These are phyloP conservation scores for Meira nashicola DNA, from an alignment of 1,284 basidiomycete genomes.

Conservation along the genomic window DNA sequence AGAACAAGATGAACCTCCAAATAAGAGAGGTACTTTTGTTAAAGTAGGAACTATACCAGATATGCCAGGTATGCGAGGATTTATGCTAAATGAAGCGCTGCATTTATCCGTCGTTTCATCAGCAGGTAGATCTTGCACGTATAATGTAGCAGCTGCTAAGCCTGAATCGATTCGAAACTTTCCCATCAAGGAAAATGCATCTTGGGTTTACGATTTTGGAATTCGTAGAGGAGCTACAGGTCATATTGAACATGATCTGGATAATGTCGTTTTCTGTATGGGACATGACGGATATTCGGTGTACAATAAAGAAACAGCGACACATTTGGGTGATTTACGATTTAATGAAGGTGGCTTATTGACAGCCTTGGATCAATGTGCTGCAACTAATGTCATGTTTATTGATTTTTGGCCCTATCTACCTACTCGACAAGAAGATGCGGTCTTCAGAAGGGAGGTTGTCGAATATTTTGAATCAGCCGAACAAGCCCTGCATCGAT, in stretches of 20 bases:
- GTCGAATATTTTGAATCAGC: too few species aligned
- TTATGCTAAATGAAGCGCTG: constrained; percentile 4
- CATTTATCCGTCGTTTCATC: constrained; percentile 8
- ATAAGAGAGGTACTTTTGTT: constrained; percentile 1
- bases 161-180: background rate
- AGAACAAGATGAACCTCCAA: background rate
- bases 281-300: constrained; percentile 7
- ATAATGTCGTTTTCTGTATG: constrained; percentile 12
- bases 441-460: too few species aligned
- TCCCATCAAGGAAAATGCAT: too few species aligned
- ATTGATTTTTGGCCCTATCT: too few species aligned
- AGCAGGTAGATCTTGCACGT: constrained; percentile 1
- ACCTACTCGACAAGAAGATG: too few species aligned
- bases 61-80: background rate
- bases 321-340: constrained; percentile 8
- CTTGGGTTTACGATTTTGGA: background rate
- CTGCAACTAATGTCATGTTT: too few species aligned
- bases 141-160: constrained; percentile 1
- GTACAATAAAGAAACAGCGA: constrained; percentile 10
- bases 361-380: too few species aligned
- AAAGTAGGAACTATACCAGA: constrained; percentile 5
- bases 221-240: constrained; percentile 7
- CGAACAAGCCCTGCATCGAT: too few species aligned
- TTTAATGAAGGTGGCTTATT: background rate
- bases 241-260: constrained; percentile 13